Percentiles rank a stretch among this genome's conserved stretches.
These are phyloP conservation scores for Cadophora malorum DNA, from an alignment of 2,329 filamentous ascomycete species.

Conservation along the genomic window DNA sequence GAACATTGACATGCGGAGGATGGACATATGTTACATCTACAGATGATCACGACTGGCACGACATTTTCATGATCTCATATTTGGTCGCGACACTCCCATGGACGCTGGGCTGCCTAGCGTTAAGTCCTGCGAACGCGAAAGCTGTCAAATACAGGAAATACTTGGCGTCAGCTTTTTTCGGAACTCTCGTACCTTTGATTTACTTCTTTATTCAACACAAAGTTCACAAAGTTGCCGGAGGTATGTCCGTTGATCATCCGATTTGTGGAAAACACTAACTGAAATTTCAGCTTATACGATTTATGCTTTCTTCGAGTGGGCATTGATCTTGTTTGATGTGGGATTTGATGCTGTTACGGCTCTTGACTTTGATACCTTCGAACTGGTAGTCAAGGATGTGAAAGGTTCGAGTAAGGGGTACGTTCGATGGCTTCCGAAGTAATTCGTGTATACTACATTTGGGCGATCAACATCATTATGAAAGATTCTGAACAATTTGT, in stretches of 20 bases:
- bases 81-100: slow-evolving; percentile 92
- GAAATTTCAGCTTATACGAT: slow-evolving; percentile 81
- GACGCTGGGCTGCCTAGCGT: slow-evolving; percentile 87
- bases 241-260: slow-evolving; percentile 54
- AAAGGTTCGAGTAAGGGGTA: slow-evolving; percentile 97
- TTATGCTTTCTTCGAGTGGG: slow-evolving; percentile 98
- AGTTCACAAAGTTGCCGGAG: slow-evolving; percentile 90
- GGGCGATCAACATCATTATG: slow-evolving; percentile 38
- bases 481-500: slow-evolving; percentile 44
- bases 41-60: slow-evolving; percentile 98
- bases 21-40: slow-evolving; percentile 99
- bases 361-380: slow-evolving; percentile 87
- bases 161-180: slow-evolving; percentile 84
- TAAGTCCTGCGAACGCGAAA: slow-evolving; percentile 83
- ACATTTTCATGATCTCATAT: slow-evolving; percentile 99
- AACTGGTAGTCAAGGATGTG: slow-evolving; percentile 86
- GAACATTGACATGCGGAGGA: slow-evolving; percentile 92
- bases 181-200: slow-evolving; percentile 84
- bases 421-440: slow-evolving; percentile 93
- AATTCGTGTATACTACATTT: slow-evolving; percentile 62
- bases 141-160: slow-evolving; percentile 91
- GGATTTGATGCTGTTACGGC: slow-evolving; percentile 95
- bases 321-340: slow-evolving; percentile 92
- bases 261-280: slow-evolving; percentile 36
- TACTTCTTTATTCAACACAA: slow-evolving; percentile 99